A percentile compares a stretch with the other conserved stretches of the same genome.
Conservation (phyloP, 768 basidiomycete species). For the Amylocystis lapponica region DNA sequence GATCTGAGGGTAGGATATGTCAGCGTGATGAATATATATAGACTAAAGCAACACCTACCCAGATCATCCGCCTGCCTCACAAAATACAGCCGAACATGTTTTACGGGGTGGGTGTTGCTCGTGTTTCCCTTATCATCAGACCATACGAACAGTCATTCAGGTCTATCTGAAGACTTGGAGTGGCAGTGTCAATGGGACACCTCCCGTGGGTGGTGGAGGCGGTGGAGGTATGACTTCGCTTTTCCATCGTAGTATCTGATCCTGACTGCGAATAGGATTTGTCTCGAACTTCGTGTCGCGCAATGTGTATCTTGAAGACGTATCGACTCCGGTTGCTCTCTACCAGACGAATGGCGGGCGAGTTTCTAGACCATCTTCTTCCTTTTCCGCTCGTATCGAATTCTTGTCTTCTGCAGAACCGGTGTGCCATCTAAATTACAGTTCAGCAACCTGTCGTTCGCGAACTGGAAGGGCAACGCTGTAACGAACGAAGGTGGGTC, state of each 20-base stretch:
- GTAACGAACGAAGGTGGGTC: conserved; percentile 14
- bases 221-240: conserved; percentile 32
- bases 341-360: conserved; percentile 47
- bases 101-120: conserved; percentile 38
- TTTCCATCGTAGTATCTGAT: not conserved
- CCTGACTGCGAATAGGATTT: conserved; percentile 26
- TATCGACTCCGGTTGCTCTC: conserved; percentile 39
- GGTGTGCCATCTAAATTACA: conserved; percentile 32
- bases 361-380: conserved; percentile 27
- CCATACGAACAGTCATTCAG: conserved; percentile 17
- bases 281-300: conserved; percentile 39
- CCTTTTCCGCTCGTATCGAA: not conserved
- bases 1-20: conserved; percentile 46
- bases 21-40: conserved; percentile 35
- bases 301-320: conserved; percentile 40
- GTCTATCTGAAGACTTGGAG: conserved; percentile 55
- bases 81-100: conserved; percentile 52
- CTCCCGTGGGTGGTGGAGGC: conserved; percentile 53
- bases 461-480: conserved; percentile 44
- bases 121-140: not conserved
- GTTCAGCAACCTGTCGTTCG: conserved; percentile 42
- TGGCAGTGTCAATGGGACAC: conserved; percentile 42
- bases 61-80: conserved; percentile 45
- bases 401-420: not conserved
- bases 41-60: not conserved